These are phyloP conservation scores for Pseudogymnoascus sp. DNA, from an alignment of 2,329 filamentous ascomycete species.

Conservation along the genomic window DNA sequence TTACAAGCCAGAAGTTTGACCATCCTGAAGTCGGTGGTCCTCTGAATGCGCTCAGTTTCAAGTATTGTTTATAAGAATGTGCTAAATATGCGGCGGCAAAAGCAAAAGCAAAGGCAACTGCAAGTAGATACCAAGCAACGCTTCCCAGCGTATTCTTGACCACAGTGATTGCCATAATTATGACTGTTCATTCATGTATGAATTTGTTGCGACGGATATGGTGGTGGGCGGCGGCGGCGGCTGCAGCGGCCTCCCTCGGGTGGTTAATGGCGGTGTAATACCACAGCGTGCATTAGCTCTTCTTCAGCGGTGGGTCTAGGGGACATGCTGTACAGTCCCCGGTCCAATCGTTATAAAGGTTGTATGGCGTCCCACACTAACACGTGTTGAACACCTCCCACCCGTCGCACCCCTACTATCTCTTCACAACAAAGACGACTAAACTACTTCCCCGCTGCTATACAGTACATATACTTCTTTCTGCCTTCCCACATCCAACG, in stretches of 20 bases:
- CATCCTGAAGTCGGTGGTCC: background rate
- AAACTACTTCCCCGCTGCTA: background rate
- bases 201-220: background rate
- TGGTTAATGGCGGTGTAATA: background rate
- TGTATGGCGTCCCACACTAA: background rate
- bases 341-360: too few relatives aligned
- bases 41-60: background rate
- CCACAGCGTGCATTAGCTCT: background rate
- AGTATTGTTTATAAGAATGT: background rate
- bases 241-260: background rate
- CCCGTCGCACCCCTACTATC: background rate
- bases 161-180: background rate
- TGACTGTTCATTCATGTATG: background rate
- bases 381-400: background rate
- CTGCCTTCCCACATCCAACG: background rate
- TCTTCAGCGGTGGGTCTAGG: too few relatives aligned
- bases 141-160: background rate
- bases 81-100: background rate
- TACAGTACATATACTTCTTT: background rate
- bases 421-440: background rate
- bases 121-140: background rate
- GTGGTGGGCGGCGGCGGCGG: too few relatives aligned
- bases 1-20: conserved; percentile 2
- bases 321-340: too few relatives aligned
- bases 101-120: background rate